These are phyloP conservation scores for Sugiyamaella marilandica DNA, from an alignment of 805 yeast genomes.

Conservation along the genomic window DNA sequence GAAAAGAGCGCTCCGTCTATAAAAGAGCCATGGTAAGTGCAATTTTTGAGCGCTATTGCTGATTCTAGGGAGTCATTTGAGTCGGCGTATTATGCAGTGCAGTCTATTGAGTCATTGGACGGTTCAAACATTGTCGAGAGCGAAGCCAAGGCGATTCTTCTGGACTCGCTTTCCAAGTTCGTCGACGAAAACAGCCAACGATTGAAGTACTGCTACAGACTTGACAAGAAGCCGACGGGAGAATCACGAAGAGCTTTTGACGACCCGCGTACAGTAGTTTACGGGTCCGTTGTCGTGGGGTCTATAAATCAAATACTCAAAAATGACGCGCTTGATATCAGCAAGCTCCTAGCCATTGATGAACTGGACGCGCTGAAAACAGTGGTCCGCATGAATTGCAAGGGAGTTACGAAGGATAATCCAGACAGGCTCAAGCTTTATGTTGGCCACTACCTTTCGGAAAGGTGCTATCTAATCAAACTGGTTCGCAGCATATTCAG, in stretches of 20 bases:
- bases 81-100: constrained; percentile 1
- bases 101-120: background rate
- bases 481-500: constrained; percentile 6
- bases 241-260: background rate
- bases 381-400: constrained; percentile 14
- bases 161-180: background rate
- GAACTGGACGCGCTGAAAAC: constrained; percentile 18
- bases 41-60: background rate
- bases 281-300: constrained; percentile 4
- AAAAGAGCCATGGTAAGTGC: constrained; percentile 1
- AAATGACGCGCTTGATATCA: constrained; percentile 16
- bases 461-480: constrained; percentile 18
- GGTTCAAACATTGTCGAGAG: background rate
- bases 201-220: background rate
- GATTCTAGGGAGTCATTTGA: constrained; percentile 4
- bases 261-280: background rate
- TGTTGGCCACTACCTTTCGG: constrained; percentile 18
- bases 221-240: background rate
- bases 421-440: constrained; percentile 12
- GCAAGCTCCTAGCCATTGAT: constrained; percentile 11
- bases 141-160: background rate
- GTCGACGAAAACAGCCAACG: background rate
- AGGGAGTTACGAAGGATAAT: constrained; percentile 10
- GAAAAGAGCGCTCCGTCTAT: background rate
- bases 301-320: constrained; percentile 7